These are phyloP conservation scores for Anisogramma anomala DNA, from an alignment of 2,329 filamentous ascomycete genomes.

Conservation along the genomic window DNA sequence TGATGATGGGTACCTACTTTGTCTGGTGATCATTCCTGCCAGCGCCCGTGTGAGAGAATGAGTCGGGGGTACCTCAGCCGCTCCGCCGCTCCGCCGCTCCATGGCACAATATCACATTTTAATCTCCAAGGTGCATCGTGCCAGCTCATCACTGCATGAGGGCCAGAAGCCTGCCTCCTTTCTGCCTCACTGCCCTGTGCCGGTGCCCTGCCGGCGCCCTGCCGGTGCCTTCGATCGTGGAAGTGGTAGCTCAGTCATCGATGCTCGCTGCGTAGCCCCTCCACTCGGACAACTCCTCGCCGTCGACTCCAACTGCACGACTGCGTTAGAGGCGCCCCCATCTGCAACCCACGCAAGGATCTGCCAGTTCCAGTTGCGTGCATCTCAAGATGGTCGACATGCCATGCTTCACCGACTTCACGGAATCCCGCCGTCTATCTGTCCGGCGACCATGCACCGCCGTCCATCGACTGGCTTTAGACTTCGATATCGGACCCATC, in stretches of 20 bases:
- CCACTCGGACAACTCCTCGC: constrained; percentile 16
- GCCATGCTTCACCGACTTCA: constrained; percentile 33
- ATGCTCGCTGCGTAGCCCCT: constrained; percentile 10
- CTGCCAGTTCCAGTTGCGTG: constrained; percentile 32
- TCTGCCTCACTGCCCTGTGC: constrained; percentile 26
- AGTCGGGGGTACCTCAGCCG: constrained; percentile 4
- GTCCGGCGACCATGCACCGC: neutral
- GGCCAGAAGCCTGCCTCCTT: constrained; percentile 29
- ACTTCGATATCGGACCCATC: neutral
- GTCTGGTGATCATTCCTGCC: neutral
- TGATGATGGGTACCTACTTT: too few relatives aligned
- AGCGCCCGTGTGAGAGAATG: neutral
- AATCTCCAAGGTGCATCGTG: constrained; percentile 49
- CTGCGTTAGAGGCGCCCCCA: constrained; percentile 18
- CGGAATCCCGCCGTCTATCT: constrained; percentile 14
- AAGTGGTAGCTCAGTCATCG: neutral
- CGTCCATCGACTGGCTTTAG: neutral
- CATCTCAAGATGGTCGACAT: constrained; percentile 27
- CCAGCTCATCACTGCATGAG: constrained; percentile 71
- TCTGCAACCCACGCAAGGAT: constrained; percentile 24
- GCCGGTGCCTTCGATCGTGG: neutral
- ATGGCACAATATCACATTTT: constrained; percentile 19
- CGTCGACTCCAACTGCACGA: constrained; percentile 12
- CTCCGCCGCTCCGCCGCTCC: constrained; percentile 11
- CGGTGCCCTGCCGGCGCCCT: too few relatives aligned